These are phyloP conservation scores for Dactylorhiza incarnata DNA, from an alignment of 106 monocot species.

Conservation along the genomic window DNA sequence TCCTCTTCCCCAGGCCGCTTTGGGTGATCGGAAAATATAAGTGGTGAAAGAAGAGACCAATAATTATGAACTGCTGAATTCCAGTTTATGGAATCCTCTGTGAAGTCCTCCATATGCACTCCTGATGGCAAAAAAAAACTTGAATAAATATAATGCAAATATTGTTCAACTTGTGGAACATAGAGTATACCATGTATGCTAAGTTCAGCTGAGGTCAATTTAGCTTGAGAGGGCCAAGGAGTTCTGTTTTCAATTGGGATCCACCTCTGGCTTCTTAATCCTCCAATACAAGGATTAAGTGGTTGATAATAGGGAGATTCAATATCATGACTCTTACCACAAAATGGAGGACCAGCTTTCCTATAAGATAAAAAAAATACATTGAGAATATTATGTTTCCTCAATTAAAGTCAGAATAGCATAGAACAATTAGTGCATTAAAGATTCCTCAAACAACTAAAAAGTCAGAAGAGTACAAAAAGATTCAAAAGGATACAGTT, in stretches of 20 bases:
- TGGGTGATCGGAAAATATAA: slow-evolving; percentile 91
- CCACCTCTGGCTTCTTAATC: slow-evolving; percentile 66
- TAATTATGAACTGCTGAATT: slow-evolving; percentile 41
- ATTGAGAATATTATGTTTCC: background rate
- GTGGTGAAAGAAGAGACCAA: slow-evolving; percentile 85
- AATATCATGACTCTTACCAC: slow-evolving; percentile 49
- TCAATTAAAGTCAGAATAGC: background rate
- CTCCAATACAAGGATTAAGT: slow-evolving; percentile 60
- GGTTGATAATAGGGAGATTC: slow-evolving; percentile 80
- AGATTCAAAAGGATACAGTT: background rate
- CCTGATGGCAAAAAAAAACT: slow-evolving; percentile 25
- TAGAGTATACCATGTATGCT: slow-evolving; percentile 46
- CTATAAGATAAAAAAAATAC: slow-evolving; percentile 16
- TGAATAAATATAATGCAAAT: background rate
- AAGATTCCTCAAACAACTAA: background rate
- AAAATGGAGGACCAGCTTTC: slow-evolving; percentile 61
- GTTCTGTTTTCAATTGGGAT: slow-evolving; percentile 57
- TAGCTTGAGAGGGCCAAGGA: slow-evolving; percentile 53
- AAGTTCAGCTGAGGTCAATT: slow-evolving; percentile 49
- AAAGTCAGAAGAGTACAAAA: background rate
- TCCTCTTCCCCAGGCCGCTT: slow-evolving; percentile 93
- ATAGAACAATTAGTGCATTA: background rate
- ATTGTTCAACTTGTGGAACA: background rate
- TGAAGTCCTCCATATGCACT: slow-evolving; percentile 48
- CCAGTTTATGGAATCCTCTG: slow-evolving; percentile 57